Evolutionary conservation across 176 grass and related monocot species (phyloP), one percentile per base, ranked within the genome.

Genomic region (Elymus sibiricus): DNA sequence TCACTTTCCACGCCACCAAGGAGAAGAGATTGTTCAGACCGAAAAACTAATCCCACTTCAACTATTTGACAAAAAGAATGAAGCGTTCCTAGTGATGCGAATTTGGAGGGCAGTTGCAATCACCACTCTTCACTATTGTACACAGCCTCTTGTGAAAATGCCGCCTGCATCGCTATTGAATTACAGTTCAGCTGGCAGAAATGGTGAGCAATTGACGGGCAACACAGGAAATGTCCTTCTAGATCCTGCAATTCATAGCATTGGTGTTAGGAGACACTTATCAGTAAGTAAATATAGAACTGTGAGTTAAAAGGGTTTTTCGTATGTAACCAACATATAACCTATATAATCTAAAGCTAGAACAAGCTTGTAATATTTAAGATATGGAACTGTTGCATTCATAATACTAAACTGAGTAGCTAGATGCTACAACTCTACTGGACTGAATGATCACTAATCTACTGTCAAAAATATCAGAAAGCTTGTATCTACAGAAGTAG

Each of bases 231-330:
- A 61, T 25, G 27, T 17, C 25, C 66, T 74, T 80, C 84, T 58
- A 79, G 11, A 83, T 32, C 80, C 80, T 87, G 80, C 26, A 74
- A 76, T 68, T 29, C 31, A 61, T 11, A 80, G 27, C 44, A 80
- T 14, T 5, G 25, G 22, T 19, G 26, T 87, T 37, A 80, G 22
- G 42, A 80, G 58, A 14, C 70, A 59, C 32, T 12, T 44, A 62
- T 17, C 75, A 22, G 26, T 11, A 74, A 65, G 43, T 55, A 66
- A 74, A 25, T 2, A 17, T 69, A 17, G 21, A 83, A 60, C 5
- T 60, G 12, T 22, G 9, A 21, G 34, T 5, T 35, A 58, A 15
- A 73, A 64, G 2, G 40, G 21, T 19, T 56, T 83, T 60, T 24
- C 25, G 37, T 51, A 75, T 29, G 8, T 22, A 15, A 66, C 59